Percentiles rank a stretch among this genome's conserved stretches.
Conservation (phyloP, 2,329 filamentous ascomycete genomes). For the Neofusicoccum umdonicola region DNA sequence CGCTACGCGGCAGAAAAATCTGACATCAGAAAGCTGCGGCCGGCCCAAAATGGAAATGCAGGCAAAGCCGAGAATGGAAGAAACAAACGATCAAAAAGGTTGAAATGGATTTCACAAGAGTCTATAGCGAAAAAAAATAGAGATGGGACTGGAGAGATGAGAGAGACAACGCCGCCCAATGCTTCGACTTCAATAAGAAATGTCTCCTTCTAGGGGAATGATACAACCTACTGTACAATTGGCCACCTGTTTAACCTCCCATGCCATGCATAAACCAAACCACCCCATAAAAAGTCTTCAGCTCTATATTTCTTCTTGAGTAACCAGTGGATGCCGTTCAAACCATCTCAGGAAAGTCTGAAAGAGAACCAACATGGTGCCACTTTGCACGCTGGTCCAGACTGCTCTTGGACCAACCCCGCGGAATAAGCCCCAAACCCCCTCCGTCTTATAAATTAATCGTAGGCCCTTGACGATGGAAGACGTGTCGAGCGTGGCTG, state of each 20-base stretch:
- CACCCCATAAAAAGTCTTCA: not conserved
- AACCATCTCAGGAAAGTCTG: constrained; percentile 80
- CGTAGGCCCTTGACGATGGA: constrained; percentile 81
- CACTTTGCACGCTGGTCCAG: constrained; percentile 97
- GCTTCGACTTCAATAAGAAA: not conserved
- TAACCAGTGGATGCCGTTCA: constrained; percentile 52
- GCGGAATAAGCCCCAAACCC: constrained; percentile 85
- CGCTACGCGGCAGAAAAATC: not conserved
- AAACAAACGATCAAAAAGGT: too few species aligned
- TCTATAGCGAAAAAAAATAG: not conserved
- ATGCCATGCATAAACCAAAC: not conserved
- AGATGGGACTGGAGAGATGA: not conserved
- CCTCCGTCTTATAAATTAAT: constrained; percentile 88
- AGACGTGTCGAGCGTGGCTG: constrained; percentile 79
- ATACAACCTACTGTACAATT: constrained; percentile 12
- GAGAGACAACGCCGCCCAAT: constrained; percentile 8
- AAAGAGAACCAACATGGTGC: constrained; percentile 94
- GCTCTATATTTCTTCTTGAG: not conserved
- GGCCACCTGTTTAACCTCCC: not conserved
- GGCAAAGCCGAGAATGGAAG: not conserved
- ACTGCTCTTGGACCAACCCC: constrained; percentile 89
- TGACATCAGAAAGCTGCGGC: not conserved
- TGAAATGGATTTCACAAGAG: not conserved
- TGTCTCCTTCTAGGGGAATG: constrained; percentile 1
- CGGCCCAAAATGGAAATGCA: not conserved